phyloP scores from a whole-genome alignment of 768 basidiomycete genomes.

The Mycena maculata region DNA sequence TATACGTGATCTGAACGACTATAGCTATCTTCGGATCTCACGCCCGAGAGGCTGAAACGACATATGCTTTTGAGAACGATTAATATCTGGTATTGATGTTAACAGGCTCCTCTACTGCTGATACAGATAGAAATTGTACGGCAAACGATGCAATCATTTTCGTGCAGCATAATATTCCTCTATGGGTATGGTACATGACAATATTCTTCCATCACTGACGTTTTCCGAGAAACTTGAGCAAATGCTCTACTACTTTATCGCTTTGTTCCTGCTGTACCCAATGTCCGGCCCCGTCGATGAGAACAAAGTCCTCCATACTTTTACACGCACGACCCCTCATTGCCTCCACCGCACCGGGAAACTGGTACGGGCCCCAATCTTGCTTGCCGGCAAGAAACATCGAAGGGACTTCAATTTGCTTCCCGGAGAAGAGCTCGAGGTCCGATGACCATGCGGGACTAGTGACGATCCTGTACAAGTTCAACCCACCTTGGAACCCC shows the following conservation, averaged over 20 bases:
- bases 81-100: too few species aligned
- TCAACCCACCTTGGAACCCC: constrained; percentile 73
- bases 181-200: too few species aligned
- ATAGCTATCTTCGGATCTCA: too few species aligned
- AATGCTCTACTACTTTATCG: constrained; percentile 20
- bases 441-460: constrained; percentile 53
- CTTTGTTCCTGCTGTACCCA: constrained; percentile 34
- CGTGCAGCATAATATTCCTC: too few species aligned
- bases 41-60: too few species aligned
- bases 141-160: too few species aligned
- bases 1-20: too few species aligned
- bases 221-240: constrained; percentile 27
- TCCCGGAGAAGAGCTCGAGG: constrained; percentile 57
- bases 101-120: too few species aligned
- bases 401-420: constrained; percentile 61
- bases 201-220: too few species aligned
- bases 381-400: constrained; percentile 66
- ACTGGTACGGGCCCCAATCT: constrained; percentile 74
- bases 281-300: constrained; percentile 32
- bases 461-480: constrained; percentile 61
- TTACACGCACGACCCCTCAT: constrained; percentile 23
- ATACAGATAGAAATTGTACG: too few species aligned
- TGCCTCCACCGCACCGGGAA: constrained; percentile 51
- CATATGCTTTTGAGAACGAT: too few species aligned
- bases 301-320: constrained; percentile 33